Base-by-base conservation (phyloP, 805 yeast species). In the Monosporozyma yasuniensis region DNA sequence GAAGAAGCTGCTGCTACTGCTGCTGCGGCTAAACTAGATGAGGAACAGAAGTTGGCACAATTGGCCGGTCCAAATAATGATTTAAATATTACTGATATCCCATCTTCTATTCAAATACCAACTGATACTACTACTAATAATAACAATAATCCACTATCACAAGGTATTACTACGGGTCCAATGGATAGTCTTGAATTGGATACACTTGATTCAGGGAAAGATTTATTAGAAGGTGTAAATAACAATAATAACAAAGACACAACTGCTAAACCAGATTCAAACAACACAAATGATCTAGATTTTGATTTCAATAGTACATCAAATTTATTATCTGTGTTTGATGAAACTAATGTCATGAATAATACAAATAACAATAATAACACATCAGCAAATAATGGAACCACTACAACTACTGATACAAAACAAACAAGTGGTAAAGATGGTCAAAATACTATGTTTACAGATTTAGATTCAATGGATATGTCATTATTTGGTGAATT, bases 401-500 rank as follows among this genome's bases (percentile, higher is more conserved):
- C n/a, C 6, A 21, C 6, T 39, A 16, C 25, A 4, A 42, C 11
- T 8, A 22, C 9, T 1, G 38, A 45, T 25, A 18, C 35, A 9
- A 39, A 23, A 41, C 23, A 21, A 10, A 35, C 21, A 10, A 45
- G 43, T 32, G 32, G 27, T 8, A 41, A 25, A 8, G 48, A 47
- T 32, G 27, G 27, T 3, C 37, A 41, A 27, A 32, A 46, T 22
- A 34, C 43, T 6, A 49, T 53, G 44, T 53, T 54, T 28, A 55
- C 52, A 34, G 65, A 60, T 38, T 50, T 60, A 23, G 61, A 63
- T 46, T 50, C 58, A 5, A 57, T 65, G 58, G 67, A 62, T 47
- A 57, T 65, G 42, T 58, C 67, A 1, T 57, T 65, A 56, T 62
- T 63, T 47, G 56, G 64, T 4, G 64, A 62, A 9, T 49, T 65